Conservation (phyloP, 179 eudicot genomes). For the Heliamphora pulchella region DNA sequence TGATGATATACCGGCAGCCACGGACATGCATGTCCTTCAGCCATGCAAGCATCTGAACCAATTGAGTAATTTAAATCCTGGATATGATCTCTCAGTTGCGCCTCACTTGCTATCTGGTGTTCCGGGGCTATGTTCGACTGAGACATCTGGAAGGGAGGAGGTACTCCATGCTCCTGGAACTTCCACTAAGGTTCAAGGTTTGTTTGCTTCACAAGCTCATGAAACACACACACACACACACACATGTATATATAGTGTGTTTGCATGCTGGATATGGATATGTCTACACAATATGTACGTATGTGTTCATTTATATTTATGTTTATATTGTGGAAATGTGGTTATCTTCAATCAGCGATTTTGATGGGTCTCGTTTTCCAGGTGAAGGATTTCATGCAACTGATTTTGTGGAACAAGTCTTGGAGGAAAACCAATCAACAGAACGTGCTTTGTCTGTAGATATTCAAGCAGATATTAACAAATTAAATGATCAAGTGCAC, state of each 20-base stretch:
- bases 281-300: no score
- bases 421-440: constrained; percentile 18
- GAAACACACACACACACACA: background rate
- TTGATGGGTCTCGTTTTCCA: constrained; percentile 14
- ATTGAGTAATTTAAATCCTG: constrained; percentile 22
- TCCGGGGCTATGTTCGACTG: constrained; percentile 19
- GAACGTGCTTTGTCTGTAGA: constrained; percentile 23
- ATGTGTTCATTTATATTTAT: no score
- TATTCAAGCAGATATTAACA: constrained; percentile 19
- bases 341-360: background rate
- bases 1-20: constrained; percentile 19
- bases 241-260: background rate
- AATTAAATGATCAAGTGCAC: constrained; percentile 28
- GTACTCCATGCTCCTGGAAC: constrained; percentile 23
- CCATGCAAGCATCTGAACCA: constrained; percentile 38
- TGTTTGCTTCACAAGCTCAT: constrained; percentile 21
- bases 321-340: background rate
- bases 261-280: no score
- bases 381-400: constrained; percentile 23
- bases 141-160: constrained; percentile 28
- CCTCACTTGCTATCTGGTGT: constrained; percentile 25
- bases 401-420: constrained; percentile 20
- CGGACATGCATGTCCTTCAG: constrained; percentile 32
- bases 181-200: constrained; percentile 37
- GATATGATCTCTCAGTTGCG: constrained; percentile 18